Base-by-base conservation (phyloP, 805 yeast species). In the Zygosaccharomyces siamensis region DNA sequence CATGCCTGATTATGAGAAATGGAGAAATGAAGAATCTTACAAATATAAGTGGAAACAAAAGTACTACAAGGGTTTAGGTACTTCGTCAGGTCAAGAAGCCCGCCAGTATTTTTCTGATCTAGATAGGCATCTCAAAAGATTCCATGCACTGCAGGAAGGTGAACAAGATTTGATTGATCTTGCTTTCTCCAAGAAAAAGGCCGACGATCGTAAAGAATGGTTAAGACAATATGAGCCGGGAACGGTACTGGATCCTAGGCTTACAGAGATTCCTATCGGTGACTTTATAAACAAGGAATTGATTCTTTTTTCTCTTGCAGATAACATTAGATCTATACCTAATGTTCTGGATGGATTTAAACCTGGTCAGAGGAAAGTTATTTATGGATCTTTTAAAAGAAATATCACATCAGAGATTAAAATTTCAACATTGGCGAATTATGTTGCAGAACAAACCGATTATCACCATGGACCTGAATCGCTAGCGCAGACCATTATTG, bases 61-160 rank as follows among this genome's bases (percentile, higher is more conserved):
- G 77, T 93, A 93, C 73, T 93, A 89, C 73, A 93, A 93, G 76
- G 99, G 99, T 80, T 78, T 93, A 76, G 99, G 99, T 81, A 89
- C 99, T 3, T 92, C 98, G 1, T 77, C 83, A 1, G 80, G 81
- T 24, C 77, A 72, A 31, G 99, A 93, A 68, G 87, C 86, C 52
- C 80, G 93, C 56, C 93, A 87, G 63, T 93, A 93, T 62, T 93
- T 93, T 67, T 73, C 88, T 37, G 85, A 86, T 53, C 74, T 93
- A 28, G 96, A 86, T 57, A 82, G 75, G 54, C 99, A 93, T 70
- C 74, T 88, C 71, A 93, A 93, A 63, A 77, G 78, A 26, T 93
- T 93, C 66, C 89, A 87, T 64, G 77, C 89, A 6, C 74, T 93
- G 43, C 83, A 86, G 66, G 88, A 80, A 8, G 81, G 82, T 36